Evolutionary conservation across 495 filamentous ascomycete species (phyloP).

Genomic region (Halenospora varia): DNA sequence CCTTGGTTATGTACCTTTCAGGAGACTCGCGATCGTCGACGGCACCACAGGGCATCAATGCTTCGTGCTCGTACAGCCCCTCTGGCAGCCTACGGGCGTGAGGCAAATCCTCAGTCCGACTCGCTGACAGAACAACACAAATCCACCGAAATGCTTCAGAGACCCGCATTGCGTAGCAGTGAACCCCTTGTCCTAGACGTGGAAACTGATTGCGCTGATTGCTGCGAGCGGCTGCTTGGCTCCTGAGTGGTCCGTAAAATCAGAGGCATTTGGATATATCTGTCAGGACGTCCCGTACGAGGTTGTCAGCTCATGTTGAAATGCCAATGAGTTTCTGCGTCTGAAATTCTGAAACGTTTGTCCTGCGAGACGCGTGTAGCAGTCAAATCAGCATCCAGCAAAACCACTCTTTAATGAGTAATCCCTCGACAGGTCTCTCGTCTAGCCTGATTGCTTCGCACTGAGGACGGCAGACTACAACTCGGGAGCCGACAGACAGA

Average conservation of each 20-base stretch:
- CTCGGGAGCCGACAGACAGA: background rate
- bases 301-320: no score
- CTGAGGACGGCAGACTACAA: background rate
- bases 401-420: background rate
- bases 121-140: background rate
- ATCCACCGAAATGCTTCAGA: background rate
- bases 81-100: no score
- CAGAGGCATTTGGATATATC: no score
- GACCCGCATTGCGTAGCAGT: background rate
- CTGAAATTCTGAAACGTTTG: constrained; percentile 15
- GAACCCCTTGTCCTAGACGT: background rate
- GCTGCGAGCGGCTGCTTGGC: background rate
- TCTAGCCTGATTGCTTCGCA: no score
- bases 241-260: no score
- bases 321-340: background rate
- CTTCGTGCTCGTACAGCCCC: no score
- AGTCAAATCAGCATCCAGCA: constrained; percentile 12
- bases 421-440: background rate
- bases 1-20: background rate
- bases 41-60: no score
- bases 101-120: background rate
- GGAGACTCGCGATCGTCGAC: no score
- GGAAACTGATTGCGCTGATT: no score
- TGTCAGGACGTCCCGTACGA: background rate
- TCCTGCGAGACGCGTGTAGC: constrained; percentile 12